Percentiles rank a stretch among this genome's conserved stretches.
Conservation (phyloP, 352 stramenopile genomes). For the Aphanomyces euteiches region DNA sequence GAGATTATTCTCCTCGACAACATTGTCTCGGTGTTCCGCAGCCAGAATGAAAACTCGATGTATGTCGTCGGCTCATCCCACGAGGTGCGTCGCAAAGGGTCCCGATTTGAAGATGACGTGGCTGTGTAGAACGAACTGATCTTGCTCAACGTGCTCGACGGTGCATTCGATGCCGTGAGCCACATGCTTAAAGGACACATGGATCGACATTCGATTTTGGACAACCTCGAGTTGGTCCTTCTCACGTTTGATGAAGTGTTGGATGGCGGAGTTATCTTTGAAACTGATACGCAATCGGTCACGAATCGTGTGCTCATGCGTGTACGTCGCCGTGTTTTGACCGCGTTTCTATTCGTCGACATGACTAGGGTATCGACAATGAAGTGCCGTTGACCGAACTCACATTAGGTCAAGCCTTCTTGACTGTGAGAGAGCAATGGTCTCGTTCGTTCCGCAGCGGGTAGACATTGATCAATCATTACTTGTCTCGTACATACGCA, state of each 20-base stretch:
- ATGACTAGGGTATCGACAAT: conserved; percentile 73
- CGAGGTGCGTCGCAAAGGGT: conserved; percentile 42
- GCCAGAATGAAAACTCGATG: conserved; percentile 83
- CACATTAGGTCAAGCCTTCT: conserved; percentile 84
- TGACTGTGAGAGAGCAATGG: conserved; percentile 82
- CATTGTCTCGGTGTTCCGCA: conserved; percentile 87
- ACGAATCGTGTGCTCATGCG: conserved; percentile 89
- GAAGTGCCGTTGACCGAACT: conserved; percentile 83
- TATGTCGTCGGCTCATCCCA: conserved; percentile 78
- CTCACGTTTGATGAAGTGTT: conserved; percentile 89
- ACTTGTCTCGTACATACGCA: conserved; percentile 71
- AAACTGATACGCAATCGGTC: conserved; percentile 85
- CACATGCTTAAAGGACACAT: conserved; percentile 83
- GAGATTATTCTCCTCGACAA: conserved; percentile 89
- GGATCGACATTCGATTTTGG: conserved; percentile 83
- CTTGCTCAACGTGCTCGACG: conserved; percentile 78
- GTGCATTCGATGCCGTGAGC: conserved; percentile 79
- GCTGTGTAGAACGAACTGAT: conserved; percentile 82
- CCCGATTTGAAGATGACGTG: not conserved
- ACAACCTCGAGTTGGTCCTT: conserved; percentile 89
- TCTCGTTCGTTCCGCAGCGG: conserved; percentile 82
- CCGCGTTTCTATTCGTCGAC: conserved; percentile 22
- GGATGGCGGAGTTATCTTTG: conserved; percentile 72
- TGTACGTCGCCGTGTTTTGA: conserved; percentile 41
- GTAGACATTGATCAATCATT: conserved; percentile 6